A percentile compares a stretch with the other conserved stretches of the same genome.
Evolutionary conservation across 2,329 filamentous ascomycete genomes (phyloP).

Genomic region (Colletotrichum gloeosporioides): DNA sequence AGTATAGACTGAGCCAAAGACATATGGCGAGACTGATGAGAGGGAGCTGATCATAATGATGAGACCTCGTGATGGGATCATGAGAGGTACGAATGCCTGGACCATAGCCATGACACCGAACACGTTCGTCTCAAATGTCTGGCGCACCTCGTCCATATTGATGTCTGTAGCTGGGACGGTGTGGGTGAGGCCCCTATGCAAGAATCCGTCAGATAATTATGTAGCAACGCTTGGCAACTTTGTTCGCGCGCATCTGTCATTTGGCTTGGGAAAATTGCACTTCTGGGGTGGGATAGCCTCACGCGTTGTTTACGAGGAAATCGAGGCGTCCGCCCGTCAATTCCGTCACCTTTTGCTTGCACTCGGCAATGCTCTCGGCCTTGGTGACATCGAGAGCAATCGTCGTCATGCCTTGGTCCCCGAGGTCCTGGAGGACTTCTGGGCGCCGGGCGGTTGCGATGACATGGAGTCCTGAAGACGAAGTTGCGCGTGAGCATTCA

Average conservation of each 20-base stretch:
- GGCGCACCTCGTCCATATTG: constrained; percentile 55
- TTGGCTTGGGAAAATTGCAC: not conserved
- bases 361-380: constrained; percentile 52
- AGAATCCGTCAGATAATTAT: not conserved
- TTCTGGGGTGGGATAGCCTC: constrained; percentile 18
- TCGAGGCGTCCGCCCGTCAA: constrained; percentile 60
- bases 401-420: constrained; percentile 51
- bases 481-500: not conserved
- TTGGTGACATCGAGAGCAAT: constrained; percentile 60
- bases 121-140: constrained; percentile 62
- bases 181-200: constrained; percentile 53
- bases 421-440: constrained; percentile 51
- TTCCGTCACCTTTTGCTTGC: constrained; percentile 49
- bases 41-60: constrained; percentile 62
- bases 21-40: constrained; percentile 54
- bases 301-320: constrained; percentile 67
- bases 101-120: constrained; percentile 63
- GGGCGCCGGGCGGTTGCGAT: constrained; percentile 61
- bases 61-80: constrained; percentile 55
- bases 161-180: constrained; percentile 58
- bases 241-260: not conserved
- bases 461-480: constrained; percentile 51
- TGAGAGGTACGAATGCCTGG: constrained; percentile 52
- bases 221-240: not conserved
- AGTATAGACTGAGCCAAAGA: constrained; percentile 59